These are phyloP conservation scores for Quercus agrifolia DNA, from an alignment of 306 rosid genomes.

Conservation along the genomic window DNA sequence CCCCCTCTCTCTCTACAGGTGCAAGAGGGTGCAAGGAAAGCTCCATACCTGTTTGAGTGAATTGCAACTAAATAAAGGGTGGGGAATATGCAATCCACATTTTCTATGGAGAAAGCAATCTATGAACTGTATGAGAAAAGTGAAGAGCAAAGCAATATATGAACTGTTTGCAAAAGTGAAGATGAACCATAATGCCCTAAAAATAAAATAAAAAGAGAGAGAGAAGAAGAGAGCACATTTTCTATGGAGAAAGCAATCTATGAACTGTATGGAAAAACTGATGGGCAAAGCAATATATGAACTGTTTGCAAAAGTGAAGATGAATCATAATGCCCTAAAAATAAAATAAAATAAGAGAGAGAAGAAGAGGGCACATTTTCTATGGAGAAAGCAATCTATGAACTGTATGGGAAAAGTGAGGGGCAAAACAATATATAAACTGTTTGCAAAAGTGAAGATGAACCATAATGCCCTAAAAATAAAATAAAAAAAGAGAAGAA, in stretches of 20 bases:
- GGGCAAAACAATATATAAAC: conserved; percentile 4
- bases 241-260: conserved; percentile 57
- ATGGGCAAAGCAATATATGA: conserved; percentile 6
- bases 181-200: background rate
- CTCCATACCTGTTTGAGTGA: conserved; percentile 59
- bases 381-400: conserved; percentile 55
- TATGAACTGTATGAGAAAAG: conserved; percentile 22
- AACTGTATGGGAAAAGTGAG: conserved; percentile 21
- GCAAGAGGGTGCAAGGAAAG: conserved; percentile 32
- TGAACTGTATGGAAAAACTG: conserved; percentile 21
- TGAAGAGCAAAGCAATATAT: conserved; percentile 6
- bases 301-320: background rate
- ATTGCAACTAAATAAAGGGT: conserved; percentile 58
- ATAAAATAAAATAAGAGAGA: background rate
- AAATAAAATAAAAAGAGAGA: background rate
- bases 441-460: background rate
- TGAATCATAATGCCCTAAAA: background rate
- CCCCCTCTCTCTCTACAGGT: background rate
- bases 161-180: conserved; percentile 9
- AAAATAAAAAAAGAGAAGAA: background rate
- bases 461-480: background rate
- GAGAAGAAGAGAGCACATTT: conserved; percentile 16
- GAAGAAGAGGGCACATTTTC: conserved; percentile 25
- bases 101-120: conserved; percentile 64
- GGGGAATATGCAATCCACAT: conserved; percentile 66